Conservation (phyloP, 1,284 basidiomycete species). For the Rhodotorula sp. region DNA sequence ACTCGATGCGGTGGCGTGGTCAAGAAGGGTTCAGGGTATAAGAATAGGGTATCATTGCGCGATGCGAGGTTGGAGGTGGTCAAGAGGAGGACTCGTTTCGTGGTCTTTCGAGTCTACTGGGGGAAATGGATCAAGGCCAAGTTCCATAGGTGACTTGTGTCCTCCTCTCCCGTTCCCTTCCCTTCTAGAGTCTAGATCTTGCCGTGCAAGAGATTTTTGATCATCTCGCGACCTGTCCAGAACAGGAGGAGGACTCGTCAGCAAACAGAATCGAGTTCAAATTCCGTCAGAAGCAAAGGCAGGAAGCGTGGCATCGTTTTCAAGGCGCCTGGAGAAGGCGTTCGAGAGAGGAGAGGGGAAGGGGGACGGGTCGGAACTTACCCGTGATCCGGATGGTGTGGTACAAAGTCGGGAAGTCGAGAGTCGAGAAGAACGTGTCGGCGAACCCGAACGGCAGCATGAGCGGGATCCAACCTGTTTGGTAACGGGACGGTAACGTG, state of each 20-base stretch:
- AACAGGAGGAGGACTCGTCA: neutral
- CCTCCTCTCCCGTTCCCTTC: no score
- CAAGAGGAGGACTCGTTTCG: no score
- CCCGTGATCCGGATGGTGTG: slow-evolving; percentile 74
- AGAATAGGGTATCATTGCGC: no score
- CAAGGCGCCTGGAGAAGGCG: neutral
- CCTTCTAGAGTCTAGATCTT: slow-evolving; percentile 63
- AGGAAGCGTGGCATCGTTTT: neutral
- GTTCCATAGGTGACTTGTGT: no score
- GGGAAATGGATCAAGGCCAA: no score
- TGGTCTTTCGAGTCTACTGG: no score
- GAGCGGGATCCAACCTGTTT: slow-evolving; percentile 52
- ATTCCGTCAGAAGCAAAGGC: neutral
- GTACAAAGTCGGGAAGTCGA: slow-evolving; percentile 80
- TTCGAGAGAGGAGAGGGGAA: no score
- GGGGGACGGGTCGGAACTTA: neutral
- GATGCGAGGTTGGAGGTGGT: no score
- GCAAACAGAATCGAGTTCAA: neutral
- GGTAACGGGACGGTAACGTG: no score
- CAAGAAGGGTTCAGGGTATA: no score
- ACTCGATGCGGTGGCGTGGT: no score
- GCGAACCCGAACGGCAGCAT: slow-evolving; percentile 80
- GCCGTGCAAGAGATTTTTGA: slow-evolving; percentile 73
- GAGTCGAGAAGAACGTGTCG: slow-evolving; percentile 80
- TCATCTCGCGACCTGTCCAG: slow-evolving; percentile 62